Evolutionary conservation across 1,284 basidiomycete species (phyloP), one percentile per base, ranked within the genome.

Genomic region (Sphagnurus paluster): DNA sequence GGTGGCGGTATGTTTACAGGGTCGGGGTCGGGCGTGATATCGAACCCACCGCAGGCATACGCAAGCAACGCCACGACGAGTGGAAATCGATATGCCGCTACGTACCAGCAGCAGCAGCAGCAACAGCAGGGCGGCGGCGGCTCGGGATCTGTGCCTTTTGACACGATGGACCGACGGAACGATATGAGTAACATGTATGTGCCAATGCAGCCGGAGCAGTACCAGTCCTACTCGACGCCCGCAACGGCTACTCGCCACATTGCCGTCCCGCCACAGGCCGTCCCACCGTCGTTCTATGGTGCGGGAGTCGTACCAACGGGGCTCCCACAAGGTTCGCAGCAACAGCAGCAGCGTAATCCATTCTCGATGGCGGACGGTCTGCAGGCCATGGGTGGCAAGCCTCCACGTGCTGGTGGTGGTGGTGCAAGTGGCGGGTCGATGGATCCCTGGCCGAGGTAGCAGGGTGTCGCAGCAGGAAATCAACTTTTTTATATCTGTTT

Each of bases 161-260:
- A 87, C 43, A 62, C 75, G 16, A 56, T 83, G 17, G 84, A 84
- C 50, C 72, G 79, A 42, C 74, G 84, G 41, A 69, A 77, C 26
- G 85, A 87, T 42, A 80, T 87, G 38, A 79, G 78, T 37, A 75
- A 75, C 47, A 62, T 90, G 63, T 91, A 82, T 59, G 82, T 81
- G 30, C 87, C 88, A 1, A 77, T 90, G 74, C 89, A 90, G 61
- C 83, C 87, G 23, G 87, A 90, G 25, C 82, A 85, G 56, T 89
- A 80, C 61, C 76, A 77, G 53, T 61, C 75, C 26, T 87, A 87
- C 57, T 62, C 70, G 13, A 58, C 68, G 39, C 58, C 64, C 21
- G 57, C 71, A 39, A 57, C 69, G 13, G 55, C 67, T 32, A 53
- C 67, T 13, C 67, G 79, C 49, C 75, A 75, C 50, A 71, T 76